Evolutionary conservation across 352 stramenopile species (phyloP), one percentile per base, ranked within the genome.

Genomic region (Pythium periplocum): DNA sequence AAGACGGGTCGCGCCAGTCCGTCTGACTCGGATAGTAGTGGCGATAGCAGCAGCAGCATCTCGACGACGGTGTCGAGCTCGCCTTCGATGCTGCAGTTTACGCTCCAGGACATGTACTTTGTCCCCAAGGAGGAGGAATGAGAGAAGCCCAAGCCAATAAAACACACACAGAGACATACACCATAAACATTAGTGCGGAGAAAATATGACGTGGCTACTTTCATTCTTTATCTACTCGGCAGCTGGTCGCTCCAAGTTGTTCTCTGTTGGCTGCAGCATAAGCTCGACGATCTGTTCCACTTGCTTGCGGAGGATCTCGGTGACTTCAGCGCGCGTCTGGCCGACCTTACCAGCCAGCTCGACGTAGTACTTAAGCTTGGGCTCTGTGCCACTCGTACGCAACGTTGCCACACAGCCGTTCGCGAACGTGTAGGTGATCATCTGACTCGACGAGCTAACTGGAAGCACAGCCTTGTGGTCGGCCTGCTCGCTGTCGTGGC

Each of bases 331-430:
- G 26, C 78, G 81, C 44, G 69, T 74, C 62, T 90, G 73, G 12
- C 83, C 79, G 26, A 85, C 69, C 33, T 73, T 62, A 26, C 82
- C 85, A 30, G 81, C 79, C 9, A 92, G 69, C 77, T 99, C 97
- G 38, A 98, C 87, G 68, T 99, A 99, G 66, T 98, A 99, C 75
- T 99, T 99, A 57, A 99, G 96, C 73, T 99, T 99, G 26, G 97
- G 97, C 69, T 99, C 97, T 9, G 97, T 99, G 17, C 97, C 97
- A 66, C 94, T 98, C 37, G 95, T 98, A 57, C 96, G 89, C 52
- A 99, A 86, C 50, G 97, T 98, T 17, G 94, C 87, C 43, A 98
- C 90, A 62, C 89, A 97, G 48, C 96, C 96, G 73, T 99, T 99
- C 26, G 60, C 69, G 59, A 99, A 98, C 37, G 78, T 81, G 69